Evolutionary conservation across 2,329 filamentous ascomycete genomes (phyloP).

Genomic region (Aspergillus oerlinghausenensis): DNA sequence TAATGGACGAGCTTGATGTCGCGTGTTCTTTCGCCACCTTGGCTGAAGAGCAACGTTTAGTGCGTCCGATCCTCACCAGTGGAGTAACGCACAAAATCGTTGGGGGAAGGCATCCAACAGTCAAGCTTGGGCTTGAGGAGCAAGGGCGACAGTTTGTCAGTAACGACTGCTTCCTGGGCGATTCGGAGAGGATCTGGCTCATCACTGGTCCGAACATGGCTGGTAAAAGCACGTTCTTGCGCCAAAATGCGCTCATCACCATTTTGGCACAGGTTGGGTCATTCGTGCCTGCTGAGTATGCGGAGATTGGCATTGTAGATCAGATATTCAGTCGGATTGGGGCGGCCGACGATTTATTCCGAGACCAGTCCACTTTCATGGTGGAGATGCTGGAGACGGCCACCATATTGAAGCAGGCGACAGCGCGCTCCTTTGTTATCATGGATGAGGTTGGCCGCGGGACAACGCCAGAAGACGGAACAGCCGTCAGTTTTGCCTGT

Average conservation of each 20-base stretch:
- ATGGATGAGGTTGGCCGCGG: conserved; percentile 98
- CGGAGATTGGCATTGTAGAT: conserved; percentile 86
- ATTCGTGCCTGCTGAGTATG: conserved; percentile 85
- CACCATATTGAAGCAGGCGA: conserved; percentile 80
- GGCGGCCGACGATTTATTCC: conserved; percentile 90
- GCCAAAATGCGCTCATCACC: conserved; percentile 91
- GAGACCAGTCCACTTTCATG: conserved; percentile 97
- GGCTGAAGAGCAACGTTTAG: conserved; percentile 67
- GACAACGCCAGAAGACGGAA: conserved; percentile 87
- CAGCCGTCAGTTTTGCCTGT: conserved; percentile 83
- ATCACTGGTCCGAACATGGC: conserved; percentile 94
- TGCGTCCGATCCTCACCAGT: conserved; percentile 67
- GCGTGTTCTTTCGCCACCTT: conserved; percentile 78
- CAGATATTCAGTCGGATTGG: conserved; percentile 91
- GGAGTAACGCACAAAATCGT: conserved; percentile 68
- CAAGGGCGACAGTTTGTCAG: conserved; percentile 76
- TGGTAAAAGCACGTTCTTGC: conserved; percentile 91
- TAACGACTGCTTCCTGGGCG: conserved; percentile 83
- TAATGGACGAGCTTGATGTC: conserved; percentile 91
- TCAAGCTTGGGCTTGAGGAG: conserved; percentile 74
- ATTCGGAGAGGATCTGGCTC: conserved; percentile 64
- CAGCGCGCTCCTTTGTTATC: conserved; percentile 80
- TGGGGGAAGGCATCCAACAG: conserved; percentile 85
- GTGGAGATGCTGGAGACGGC: conserved; percentile 98
- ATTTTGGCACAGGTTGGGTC: conserved; percentile 89